A percentile compares a stretch with the other conserved stretches of the same genome.
Evolutionary conservation across 75 land plant species (phyloP).

Genomic region (Cupressus sempervirens): DNA sequence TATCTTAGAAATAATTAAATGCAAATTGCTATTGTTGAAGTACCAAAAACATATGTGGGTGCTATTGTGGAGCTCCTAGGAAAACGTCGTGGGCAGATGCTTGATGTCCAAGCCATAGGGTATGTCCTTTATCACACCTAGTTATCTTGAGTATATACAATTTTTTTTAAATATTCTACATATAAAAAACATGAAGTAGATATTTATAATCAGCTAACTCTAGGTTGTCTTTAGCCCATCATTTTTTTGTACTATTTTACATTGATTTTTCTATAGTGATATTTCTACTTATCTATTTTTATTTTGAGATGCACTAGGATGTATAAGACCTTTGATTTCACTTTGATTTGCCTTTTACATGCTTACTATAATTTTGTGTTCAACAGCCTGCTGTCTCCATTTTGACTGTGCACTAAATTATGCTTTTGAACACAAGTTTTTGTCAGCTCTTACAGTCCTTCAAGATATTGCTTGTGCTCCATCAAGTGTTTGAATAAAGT

Average conservation of each 20-base stretch:
- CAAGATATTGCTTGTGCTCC: neutral
- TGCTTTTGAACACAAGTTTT: neutral
- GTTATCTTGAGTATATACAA: neutral
- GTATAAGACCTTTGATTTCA: neutral
- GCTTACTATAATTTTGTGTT: neutral
- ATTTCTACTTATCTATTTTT: neutral
- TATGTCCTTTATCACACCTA: conserved; percentile 20
- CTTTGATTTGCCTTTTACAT: neutral
- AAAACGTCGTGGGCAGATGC: conserved; percentile 94
- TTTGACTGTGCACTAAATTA: neutral
- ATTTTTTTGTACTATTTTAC: neutral
- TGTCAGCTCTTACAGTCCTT: neutral
- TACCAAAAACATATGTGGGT: conserved; percentile 90
- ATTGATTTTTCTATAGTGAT: neutral
- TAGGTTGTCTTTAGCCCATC: neutral
- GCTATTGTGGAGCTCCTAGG: conserved; percentile 91
- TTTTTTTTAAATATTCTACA: neutral
- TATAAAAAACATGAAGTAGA: neutral
- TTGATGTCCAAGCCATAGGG: conserved; percentile 88
- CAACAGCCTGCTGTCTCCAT: neutral
- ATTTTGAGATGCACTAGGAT: neutral
- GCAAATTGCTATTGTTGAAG: conserved; percentile 97
- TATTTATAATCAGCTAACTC: neutral
- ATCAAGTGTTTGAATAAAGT: neutral
- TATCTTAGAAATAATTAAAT: neutral